Base-by-base conservation (phyloP, 257 asterid species). In the Forsythia viridissima region DNA sequence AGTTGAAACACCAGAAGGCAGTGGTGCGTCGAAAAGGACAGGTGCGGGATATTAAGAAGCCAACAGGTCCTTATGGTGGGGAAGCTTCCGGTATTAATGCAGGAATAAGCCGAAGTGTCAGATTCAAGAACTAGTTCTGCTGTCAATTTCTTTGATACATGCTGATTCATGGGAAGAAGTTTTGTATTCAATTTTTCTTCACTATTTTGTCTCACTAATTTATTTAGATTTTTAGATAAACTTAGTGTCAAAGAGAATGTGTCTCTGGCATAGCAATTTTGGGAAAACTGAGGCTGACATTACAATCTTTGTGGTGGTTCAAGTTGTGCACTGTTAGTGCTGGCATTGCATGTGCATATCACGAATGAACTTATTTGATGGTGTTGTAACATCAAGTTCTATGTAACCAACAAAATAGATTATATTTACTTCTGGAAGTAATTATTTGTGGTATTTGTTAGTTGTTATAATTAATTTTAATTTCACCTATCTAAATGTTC, bases 71-170 rank as follows among this genome's bases (percentile, higher is more conserved):
- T 70, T 95, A 93, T 5, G 94, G 92, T 63, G 99, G 99, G 38
- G 98, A 95, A 90, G 75, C 94, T 9, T 63, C 98, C 6, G 99
- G 99, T 78, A 93, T 95, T 59, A 95, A 95, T 74, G 82, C 89
- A 3, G 74, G 80, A 0, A 73, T 86, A 77, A 92, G 93, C 77
- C 92, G 93, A 4, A 92, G 97, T 78, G 46, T 85, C 85, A 86
- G 93, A 88, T 91, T 95, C 82, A 82, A 90, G 75, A 84, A 59
- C 77, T 93, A 88, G 79, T 72, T 79, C 70, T 72, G 77, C 55
- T 15, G 61, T 61, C 59, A 4, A 13, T 30, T 30, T 30, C 34
- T 30, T 30, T 30, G 34, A 30, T 30, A 1, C 34, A 30, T 30
- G 34, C 34, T 30, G 2, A 30, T 30, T 30, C 34, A 30, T 30